Evolutionary conservation across 306 rosid genomes (phyloP), one percentile per base, ranked within the genome.

Genomic region (Gillenia trifoliata): DNA sequence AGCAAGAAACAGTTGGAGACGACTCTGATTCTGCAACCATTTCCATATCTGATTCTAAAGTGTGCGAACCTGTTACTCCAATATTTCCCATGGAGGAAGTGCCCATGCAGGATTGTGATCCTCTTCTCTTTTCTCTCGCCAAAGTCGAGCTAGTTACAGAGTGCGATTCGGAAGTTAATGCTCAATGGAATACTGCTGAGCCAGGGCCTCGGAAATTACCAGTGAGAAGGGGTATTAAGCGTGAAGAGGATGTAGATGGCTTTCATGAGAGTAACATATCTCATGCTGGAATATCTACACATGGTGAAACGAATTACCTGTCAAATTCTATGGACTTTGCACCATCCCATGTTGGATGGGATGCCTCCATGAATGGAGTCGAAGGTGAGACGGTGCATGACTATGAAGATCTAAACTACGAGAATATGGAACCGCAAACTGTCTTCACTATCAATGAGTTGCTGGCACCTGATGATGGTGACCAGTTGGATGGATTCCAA

Each of bases 121-220:
- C 93, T 75, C 87, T 88, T 72, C 89, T 89, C 61, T 89, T 85
- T 79, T 75, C 95, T 71, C 93, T 88, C 52, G 64, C 91, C 49
- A 89, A 66, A 40, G 96, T 88, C 59, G 92, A 90, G 82, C 79
- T 89, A 63, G 64, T 95, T 45, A 80, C 90, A 55, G 93, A 85
- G 34, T 86, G 84, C 74, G 79, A 75, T 62, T 41, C 80, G 34
- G 90, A 88, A 43, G 73, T 70, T 64, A 90, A 90, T 79, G 73
- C 64, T 70, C 91, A 88, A 64, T 83, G 90, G 97, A 88, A 85
- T 73, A 23, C 73, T 77, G 73, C 76, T 78, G 87, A 66, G 75
- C 88, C 82, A 33, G 90, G 85, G 75, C 97, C 80, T 22, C 88
- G 74, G 71, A 95, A 95, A 86, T 89, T 92, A 72, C 97, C 89